Conservation (phyloP, 371 early-diverging fungal species). For the Syncephalastrum monosporum region DNA sequence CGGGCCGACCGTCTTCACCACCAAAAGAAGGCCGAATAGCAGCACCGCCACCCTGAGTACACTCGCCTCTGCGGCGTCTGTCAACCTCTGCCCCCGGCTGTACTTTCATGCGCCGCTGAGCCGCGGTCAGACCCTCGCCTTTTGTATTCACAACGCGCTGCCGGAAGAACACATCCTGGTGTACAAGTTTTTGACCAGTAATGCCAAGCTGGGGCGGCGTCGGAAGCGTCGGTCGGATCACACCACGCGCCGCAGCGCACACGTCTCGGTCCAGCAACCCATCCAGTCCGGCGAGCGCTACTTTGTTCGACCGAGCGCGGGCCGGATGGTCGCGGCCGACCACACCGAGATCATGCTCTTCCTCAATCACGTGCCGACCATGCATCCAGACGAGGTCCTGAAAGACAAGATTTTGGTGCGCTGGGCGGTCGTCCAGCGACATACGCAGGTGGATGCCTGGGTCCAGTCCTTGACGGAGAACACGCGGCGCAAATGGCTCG, state of each 20-base stretch:
- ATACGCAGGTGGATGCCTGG: slow-evolving; percentile 37
- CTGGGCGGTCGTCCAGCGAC: slow-evolving; percentile 42
- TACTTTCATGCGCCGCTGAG: slow-evolving; percentile 27
- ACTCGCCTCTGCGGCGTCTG: slow-evolving; percentile 6
- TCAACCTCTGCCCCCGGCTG: slow-evolving; percentile 3
- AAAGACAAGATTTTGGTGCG: slow-evolving; percentile 44
- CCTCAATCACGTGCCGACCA: slow-evolving; percentile 35
- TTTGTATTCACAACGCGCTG: slow-evolving; percentile 33
- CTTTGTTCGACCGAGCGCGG: slow-evolving; percentile 47
- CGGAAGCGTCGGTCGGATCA: not conserved
- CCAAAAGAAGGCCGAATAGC: slow-evolving; percentile 1
- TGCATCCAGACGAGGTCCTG: slow-evolving; percentile 11
- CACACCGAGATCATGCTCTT: slow-evolving; percentile 37
- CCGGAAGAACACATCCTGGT: slow-evolving; percentile 46
- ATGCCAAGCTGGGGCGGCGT: slow-evolving; percentile 10
- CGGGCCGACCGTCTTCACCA: slow-evolving; percentile 13
- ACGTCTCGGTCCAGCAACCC: not conserved
- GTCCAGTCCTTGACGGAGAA: slow-evolving; percentile 25
- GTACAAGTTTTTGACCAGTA: slow-evolving; percentile 45
- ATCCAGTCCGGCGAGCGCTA: slow-evolving; percentile 25
- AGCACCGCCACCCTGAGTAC: slow-evolving; percentile 10
- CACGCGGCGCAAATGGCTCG: slow-evolving; percentile 42
- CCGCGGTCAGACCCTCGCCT: slow-evolving; percentile 38
- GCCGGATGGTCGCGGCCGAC: slow-evolving; percentile 28
- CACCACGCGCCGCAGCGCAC: not conserved